Evolutionary conservation across 257 asterid genomes (phyloP).

Genomic region (Verbascum thapsus): DNA sequence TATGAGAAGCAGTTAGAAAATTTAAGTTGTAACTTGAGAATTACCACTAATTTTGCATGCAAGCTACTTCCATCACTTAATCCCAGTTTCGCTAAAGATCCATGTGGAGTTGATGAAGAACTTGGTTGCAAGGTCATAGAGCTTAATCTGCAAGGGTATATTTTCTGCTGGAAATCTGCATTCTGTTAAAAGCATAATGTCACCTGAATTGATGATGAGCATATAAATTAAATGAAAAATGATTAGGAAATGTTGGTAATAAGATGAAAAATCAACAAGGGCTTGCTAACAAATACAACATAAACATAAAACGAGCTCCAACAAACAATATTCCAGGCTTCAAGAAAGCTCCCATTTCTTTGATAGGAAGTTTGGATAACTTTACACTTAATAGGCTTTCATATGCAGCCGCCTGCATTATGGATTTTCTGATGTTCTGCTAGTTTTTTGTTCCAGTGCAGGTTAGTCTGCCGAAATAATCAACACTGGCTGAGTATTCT

Average conservation of each 20-base stretch:
- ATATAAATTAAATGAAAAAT: constrained; percentile 2
- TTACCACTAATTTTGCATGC: constrained; percentile 88
- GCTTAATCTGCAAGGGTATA: constrained; percentile 71
- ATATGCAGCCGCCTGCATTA: neutral
- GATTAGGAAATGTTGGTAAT: neutral
- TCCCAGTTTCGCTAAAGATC: constrained; percentile 68
- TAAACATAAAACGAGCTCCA: neutral
- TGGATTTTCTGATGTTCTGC: neutral
- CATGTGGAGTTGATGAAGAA: constrained; percentile 49
- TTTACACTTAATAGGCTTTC: too few relatives aligned
- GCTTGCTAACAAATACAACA: constrained; percentile 1
- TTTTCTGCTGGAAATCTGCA: constrained; percentile 51
- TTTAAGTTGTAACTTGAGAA: constrained; percentile 12
- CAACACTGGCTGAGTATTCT: neutral
- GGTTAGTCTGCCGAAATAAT: neutral
- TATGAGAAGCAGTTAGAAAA: neutral
- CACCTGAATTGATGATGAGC: constrained; percentile 2
- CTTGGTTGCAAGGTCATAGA: constrained; percentile 56
- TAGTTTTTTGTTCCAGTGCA: neutral
- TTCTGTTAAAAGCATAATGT: constrained; percentile 48
- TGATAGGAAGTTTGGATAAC: neutral
- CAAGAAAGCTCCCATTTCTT: neutral
- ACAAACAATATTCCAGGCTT: neutral
- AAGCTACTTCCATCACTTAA: constrained; percentile 73
- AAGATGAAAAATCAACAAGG: constrained; percentile 1